Base-by-base conservation (phyloP, 305 asterid genomes). In the Solanum hybrid region DNA sequence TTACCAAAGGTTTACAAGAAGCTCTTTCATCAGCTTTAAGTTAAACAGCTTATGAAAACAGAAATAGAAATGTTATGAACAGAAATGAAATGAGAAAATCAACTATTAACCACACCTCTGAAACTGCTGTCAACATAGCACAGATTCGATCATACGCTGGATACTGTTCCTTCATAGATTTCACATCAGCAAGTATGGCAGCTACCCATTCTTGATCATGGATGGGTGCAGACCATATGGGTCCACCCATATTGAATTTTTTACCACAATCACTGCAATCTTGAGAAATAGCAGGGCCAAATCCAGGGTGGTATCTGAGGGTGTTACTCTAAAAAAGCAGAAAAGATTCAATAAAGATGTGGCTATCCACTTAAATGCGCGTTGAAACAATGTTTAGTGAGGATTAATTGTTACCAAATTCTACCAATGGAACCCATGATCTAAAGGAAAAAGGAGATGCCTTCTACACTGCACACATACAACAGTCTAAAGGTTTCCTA, bases 171-270 rank as follows among this genome's bases (percentile, higher is more conserved):
- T 94, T 94, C 94, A 92, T 57, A 57, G 70, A 92, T 90, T 91
- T 96, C 72, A 96, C 98, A 92, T 95, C 96, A 5, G 94, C 94
- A 88, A 96, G 93, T 89, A 96, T 95, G 89, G 97, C 90, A 86
- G 93, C 91, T 9, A 96, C 98, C 99, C 98, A 96, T 89, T 97
- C 99, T 90, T 94, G 95, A 91, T 97, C 99, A 88, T 96, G 99
- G 91, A 97, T 97, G 70, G 99, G 98, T 36, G 99, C 99, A 75
- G 98, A 95, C 99, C 99, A 96, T 90, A 96, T 96, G 76, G 99
- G 99, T 80, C 99, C 99, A 57, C 99, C 99, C 99, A 97, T 97
- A 90, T 95, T 96, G 92, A 92, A 97, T 89, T 95, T 95, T 93
- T 97, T 96, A 79, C 99, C 98, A 92, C 99, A 97, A 87, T 97